phyloP scores from a whole-genome alignment of 257 asterid species.

The Oldenlandia corymbosa region DNA sequence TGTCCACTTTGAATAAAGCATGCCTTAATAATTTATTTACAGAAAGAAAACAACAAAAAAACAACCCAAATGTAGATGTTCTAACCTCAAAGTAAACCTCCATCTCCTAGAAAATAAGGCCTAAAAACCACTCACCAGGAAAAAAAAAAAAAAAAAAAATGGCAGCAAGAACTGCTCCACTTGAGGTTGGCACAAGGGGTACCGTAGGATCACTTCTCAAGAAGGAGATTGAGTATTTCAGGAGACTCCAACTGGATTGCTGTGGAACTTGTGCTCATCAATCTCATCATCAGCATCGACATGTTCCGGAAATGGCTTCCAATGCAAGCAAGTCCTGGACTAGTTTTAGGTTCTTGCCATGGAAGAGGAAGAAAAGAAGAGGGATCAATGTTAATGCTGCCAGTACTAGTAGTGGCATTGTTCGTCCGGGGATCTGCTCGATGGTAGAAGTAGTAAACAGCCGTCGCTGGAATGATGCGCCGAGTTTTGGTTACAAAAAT shows the following conservation, averaged over 20 bases:
- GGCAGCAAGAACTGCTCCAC: conserved; percentile 28
- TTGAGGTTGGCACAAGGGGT: conserved; percentile 72
- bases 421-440: conserved; percentile 38
- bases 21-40: not conserved
- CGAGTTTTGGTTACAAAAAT: conserved; percentile 53
- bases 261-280: conserved; percentile 21
- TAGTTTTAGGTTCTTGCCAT: conserved; percentile 38
- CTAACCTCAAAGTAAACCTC: conserved; percentile 20
- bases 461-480: conserved; percentile 31
- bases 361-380: conserved; percentile 62
- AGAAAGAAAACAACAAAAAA: conserved; percentile 5
- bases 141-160: conserved; percentile 31
- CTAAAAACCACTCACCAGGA: conserved; percentile 8
- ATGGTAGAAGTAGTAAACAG: conserved; percentile 35
- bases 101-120: conserved; percentile 15
- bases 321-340: conserved; percentile 42
- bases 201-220: conserved; percentile 75
- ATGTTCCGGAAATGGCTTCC: conserved; percentile 24
- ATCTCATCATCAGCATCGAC: conserved; percentile 21
- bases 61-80: conserved; percentile 10
- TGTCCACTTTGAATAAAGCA: conserved; percentile 22
- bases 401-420: conserved; percentile 28
- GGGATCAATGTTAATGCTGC: conserved; percentile 26
- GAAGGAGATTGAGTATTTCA: conserved; percentile 79
- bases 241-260: conserved; percentile 34